A percentile compares a stretch with the other conserved stretches of the same genome.
These are phyloP conservation scores for Rhizophora mangle DNA, from an alignment of 345 rosid species.

Conservation along the genomic window DNA sequence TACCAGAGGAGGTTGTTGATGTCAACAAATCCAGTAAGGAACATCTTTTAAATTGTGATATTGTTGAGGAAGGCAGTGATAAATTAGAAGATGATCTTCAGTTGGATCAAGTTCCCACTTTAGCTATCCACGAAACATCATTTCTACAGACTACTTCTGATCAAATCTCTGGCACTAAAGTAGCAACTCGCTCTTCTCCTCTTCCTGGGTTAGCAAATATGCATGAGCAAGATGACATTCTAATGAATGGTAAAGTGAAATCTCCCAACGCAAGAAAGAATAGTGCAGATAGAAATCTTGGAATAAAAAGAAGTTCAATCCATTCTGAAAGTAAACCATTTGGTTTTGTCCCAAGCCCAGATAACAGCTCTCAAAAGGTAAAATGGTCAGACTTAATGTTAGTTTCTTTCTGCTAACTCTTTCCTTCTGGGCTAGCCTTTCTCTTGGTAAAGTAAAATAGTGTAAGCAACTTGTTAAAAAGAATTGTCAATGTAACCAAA, in stretches of 20 bases:
- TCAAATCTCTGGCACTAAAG: slow-evolving; percentile 36
- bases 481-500: no score
- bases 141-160: slow-evolving; percentile 41
- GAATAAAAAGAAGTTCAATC: slow-evolving; percentile 43
- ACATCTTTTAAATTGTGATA: slow-evolving; percentile 39
- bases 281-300: slow-evolving; percentile 40
- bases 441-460: no score
- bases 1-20: slow-evolving; percentile 41
- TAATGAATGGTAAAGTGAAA: slow-evolving; percentile 43
- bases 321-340: slow-evolving; percentile 47
- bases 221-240: slow-evolving; percentile 42
- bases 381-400: slow-evolving; percentile 3
- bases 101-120: slow-evolving; percentile 83
- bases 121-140: slow-evolving; percentile 56
- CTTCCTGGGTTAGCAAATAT: slow-evolving; percentile 29
- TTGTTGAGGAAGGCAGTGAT: slow-evolving; percentile 44
- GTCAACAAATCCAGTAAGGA: slow-evolving; percentile 42
- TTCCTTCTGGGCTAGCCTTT: no score
- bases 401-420: no score
- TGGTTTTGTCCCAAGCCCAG: slow-evolving; percentile 53
- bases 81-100: slow-evolving; percentile 53
- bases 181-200: slow-evolving; percentile 31
- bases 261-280: slow-evolving; percentile 46
- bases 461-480: no score
- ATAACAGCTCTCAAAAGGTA: slow-evolving; percentile 63